Evolutionary conservation across 495 filamentous ascomycete genomes (phyloP).

Genomic region (Cercophora newfieldiana): DNA sequence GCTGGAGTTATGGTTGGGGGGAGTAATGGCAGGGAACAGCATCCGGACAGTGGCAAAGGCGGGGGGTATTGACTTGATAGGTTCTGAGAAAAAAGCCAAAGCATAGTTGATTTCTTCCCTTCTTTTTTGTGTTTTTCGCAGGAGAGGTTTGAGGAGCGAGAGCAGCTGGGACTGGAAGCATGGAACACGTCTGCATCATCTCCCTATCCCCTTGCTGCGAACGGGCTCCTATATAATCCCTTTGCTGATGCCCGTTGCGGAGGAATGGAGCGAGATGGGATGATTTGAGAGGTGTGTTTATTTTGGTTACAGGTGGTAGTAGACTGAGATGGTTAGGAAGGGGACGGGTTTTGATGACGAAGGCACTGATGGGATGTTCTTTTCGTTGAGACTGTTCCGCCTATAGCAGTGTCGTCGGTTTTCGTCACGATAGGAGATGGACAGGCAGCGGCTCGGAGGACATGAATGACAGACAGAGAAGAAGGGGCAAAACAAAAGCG

Average conservation of each 20-base stretch:
- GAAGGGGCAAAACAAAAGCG: no score
- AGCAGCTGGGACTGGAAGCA: neutral
- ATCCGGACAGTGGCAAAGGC: constrained; percentile 1
- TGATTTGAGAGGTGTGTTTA: neutral
- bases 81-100: constrained; percentile 8
- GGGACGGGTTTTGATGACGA: no score
- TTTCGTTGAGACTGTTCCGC: no score
- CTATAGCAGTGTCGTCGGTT: no score
- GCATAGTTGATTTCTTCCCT: constrained; percentile 7
- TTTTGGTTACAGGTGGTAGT: neutral
- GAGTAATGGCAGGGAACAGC: constrained; percentile 2
- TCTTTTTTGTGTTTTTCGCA: neutral
- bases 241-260: neutral
- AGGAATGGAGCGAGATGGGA: neutral
- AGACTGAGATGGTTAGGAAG: neutral
- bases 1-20: constrained; percentile 20
- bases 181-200: neutral
- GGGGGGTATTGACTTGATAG: neutral
- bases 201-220: neutral
- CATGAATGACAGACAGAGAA: no score
- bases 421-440: no score
- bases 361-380: no score
- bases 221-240: neutral
- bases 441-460: no score
- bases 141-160: neutral